phyloP scores from a whole-genome alignment of 768 basidiomycete genomes.

The Podaxis carcinomalis region DNA sequence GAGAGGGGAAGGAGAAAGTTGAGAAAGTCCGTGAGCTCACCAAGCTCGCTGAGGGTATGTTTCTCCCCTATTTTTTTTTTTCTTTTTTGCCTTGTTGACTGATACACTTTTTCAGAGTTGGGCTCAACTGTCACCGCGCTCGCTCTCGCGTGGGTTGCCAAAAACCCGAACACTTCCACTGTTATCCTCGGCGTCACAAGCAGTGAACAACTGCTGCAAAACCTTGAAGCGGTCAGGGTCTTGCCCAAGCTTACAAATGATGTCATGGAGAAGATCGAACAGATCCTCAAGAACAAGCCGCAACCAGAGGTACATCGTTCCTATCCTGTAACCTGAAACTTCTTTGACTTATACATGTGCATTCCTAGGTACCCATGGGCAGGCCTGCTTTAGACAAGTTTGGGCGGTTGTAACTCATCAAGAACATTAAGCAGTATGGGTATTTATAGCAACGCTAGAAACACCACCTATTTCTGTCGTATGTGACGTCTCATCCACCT shows the following conservation, averaged over 20 bases:
- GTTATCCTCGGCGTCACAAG: constrained; percentile 69
- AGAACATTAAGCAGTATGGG: not conserved
- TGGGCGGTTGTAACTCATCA: not conserved
- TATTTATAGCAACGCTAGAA: not conserved
- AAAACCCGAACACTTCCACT: constrained; percentile 62
- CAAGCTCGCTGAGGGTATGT: constrained; percentile 49
- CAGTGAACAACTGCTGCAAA: constrained; percentile 61
- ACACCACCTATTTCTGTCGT: not conserved
- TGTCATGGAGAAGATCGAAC: not conserved
- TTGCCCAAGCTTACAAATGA: constrained; percentile 1
- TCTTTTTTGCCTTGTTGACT: not conserved
- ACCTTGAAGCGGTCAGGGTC: constrained; percentile 48
- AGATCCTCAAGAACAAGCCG: constrained; percentile 4
- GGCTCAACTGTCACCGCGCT: constrained; percentile 55
- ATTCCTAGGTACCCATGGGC: not conserved
- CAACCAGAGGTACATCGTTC: not conserved
- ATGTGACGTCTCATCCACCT: not conserved
- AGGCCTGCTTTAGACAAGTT: not conserved
- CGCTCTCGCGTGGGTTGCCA: constrained; percentile 76
- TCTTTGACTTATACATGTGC: not conserved
- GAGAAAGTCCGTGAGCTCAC: constrained; percentile 67
- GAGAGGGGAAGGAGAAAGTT: constrained; percentile 63
- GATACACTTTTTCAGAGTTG: constrained; percentile 19
- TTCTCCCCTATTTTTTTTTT: not conserved
- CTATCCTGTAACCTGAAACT: not conserved